A percentile compares a stretch with the other conserved stretches of the same genome.
Evolutionary conservation across 2,329 filamentous ascomycete species (phyloP).

Genomic region (Neopestalotiopsis sp.): DNA sequence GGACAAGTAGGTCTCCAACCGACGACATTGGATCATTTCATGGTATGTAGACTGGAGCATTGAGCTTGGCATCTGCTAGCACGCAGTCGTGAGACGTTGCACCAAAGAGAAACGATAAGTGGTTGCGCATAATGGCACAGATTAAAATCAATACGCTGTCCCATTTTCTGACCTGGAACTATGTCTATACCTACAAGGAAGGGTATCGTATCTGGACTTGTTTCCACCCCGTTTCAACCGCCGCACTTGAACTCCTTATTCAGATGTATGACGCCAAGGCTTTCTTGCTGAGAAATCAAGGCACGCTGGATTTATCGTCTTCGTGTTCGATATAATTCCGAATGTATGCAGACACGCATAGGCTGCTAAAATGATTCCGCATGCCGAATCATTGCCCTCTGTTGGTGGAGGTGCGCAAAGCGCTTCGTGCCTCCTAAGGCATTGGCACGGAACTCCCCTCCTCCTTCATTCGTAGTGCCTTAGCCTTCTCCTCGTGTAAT

Average conservation of each 20-base stretch:
- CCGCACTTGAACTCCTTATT: constrained; percentile 12
- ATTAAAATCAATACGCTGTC: constrained; percentile 2
- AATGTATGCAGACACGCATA: background rate
- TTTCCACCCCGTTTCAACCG: constrained; percentile 21
- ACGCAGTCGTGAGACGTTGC: too few relatives aligned
- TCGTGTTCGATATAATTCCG: background rate
- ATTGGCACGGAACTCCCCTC: background rate
- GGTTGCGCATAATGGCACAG: background rate
- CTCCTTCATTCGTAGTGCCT: constrained; percentile 42
- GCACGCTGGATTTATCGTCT: background rate
- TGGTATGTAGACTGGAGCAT: rapidly evolving
- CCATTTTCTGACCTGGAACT: constrained; percentile 19
- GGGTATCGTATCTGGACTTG: constrained; percentile 33
- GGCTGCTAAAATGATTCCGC: background rate
- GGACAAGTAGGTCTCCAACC: too few relatives aligned
- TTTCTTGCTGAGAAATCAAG: background rate
- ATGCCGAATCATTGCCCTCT: background rate
- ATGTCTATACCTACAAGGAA: constrained; percentile 35
- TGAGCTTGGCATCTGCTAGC: too few relatives aligned
- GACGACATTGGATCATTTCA: too few relatives aligned
- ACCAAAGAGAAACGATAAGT: too few relatives aligned
- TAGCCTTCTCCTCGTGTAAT: constrained; percentile 50
- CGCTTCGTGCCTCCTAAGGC: background rate
- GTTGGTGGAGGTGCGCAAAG: background rate
- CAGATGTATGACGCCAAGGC: constrained; percentile 17